Conservation (phyloP, 2,329 filamentous ascomycete genomes). For the Diaporthe australafricana region DNA sequence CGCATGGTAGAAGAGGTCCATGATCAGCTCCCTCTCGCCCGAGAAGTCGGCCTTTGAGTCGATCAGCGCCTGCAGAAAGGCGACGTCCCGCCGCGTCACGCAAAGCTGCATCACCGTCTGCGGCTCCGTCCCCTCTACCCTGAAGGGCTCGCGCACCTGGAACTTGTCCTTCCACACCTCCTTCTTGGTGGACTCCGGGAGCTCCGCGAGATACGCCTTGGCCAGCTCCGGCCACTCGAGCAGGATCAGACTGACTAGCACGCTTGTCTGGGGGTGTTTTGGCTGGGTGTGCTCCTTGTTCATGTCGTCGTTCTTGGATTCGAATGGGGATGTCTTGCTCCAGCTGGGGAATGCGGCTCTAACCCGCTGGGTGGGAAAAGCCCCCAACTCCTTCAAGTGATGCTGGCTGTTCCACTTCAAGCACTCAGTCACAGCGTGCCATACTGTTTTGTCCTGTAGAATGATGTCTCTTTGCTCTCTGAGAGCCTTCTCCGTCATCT, state of each 20-base stretch:
- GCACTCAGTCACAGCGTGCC: background rate
- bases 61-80: background rate
- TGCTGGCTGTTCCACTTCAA: background rate
- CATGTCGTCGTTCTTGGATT: background rate
- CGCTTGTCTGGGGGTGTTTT: background rate
- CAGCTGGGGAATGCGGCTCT: background rate
- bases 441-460: background rate
- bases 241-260: slow-evolving; percentile 5
- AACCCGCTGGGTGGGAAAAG: background rate
- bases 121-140: background rate
- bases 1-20: slow-evolving; percentile 1
- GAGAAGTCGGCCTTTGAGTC: background rate
- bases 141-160: background rate
- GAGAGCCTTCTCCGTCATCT: background rate
- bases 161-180: slow-evolving; percentile 14
- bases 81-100: background rate
- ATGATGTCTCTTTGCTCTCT: background rate
- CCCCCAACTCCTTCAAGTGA: background rate
- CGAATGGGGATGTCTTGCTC: slow-evolving; percentile 3
- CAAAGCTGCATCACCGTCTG: background rate
- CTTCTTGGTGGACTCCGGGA: background rate
- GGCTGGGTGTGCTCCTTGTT: background rate
- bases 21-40: background rate
- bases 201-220: background rate
- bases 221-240: slow-evolving; percentile 28